Percentiles rank a stretch among this genome's conserved stretches.
Conservation (phyloP, 1,284 basidiomycete species). For the Naganishia sp. region DNA sequence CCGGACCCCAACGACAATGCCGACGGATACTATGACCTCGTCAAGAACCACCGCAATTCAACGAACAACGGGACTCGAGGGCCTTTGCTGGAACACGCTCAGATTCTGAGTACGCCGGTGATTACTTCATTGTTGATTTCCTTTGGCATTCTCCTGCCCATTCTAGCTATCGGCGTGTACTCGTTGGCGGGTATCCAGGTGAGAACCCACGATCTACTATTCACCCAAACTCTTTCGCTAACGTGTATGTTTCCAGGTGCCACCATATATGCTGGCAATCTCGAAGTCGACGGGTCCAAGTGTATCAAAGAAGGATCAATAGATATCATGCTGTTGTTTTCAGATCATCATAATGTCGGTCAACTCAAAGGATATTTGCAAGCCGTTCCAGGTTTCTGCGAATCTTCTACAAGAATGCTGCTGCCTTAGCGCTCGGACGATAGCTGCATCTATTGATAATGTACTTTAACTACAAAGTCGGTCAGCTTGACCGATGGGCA, state of each 20-base stretch:
- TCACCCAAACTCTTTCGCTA: background rate
- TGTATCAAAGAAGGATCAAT: constrained; percentile 30
- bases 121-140: constrained; percentile 68
- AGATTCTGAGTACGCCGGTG: constrained; percentile 75
- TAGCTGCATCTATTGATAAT: too few relatives aligned
- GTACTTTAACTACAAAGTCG: too few relatives aligned
- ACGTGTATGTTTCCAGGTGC: constrained; percentile 11
- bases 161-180: constrained; percentile 66
- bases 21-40: constrained; percentile 30
- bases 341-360: background rate
- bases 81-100: constrained; percentile 64
- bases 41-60: constrained; percentile 35
- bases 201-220: constrained; percentile 46
- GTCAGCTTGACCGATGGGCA: too few relatives aligned
- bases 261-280: constrained; percentile 28
- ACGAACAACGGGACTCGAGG: constrained; percentile 39
- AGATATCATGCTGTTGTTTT: constrained; percentile 5
- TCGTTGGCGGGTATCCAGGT: constrained; percentile 76
- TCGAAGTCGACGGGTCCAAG: constrained; percentile 24
- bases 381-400: background rate
- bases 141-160: constrained; percentile 71
- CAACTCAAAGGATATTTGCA: background rate
- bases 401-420: background rate
- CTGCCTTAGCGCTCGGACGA: too few relatives aligned
- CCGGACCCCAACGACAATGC: constrained; percentile 21